Evolutionary conservation across 768 basidiomycete genomes (phyloP).

Genomic region (Crepidotus variabilis): DNA sequence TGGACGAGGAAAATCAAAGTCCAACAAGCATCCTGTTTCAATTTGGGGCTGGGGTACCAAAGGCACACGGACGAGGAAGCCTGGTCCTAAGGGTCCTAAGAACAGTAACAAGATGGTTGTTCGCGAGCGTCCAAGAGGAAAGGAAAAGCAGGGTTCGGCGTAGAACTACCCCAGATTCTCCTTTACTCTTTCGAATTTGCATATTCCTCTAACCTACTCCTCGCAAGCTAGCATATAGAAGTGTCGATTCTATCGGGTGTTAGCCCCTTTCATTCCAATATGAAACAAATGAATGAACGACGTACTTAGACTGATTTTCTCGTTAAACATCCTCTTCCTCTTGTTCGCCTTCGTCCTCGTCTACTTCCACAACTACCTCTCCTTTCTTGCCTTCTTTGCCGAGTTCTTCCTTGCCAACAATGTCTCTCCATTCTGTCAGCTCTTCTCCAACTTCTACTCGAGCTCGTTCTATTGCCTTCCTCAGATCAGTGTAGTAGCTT

Average conservation of each 20-base stretch:
- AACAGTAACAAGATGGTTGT: conserved; percentile 89
- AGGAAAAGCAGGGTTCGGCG: conserved; percentile 43
- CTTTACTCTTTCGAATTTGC: conserved; percentile 8
- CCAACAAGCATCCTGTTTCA: conserved; percentile 89
- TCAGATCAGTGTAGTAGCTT: conserved; percentile 49
- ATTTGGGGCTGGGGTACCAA: conserved; percentile 93
- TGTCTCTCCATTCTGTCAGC: conserved; percentile 72
- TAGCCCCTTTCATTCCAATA: no score
- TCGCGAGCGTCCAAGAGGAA: conserved; percentile 78
- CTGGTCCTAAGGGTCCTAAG: conserved; percentile 88
- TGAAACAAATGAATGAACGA: no score
- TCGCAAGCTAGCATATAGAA: not conserved
- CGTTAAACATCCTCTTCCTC: conserved; percentile 1
- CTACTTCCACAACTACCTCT: conserved; percentile 40
- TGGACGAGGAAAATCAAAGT: conserved; percentile 97
- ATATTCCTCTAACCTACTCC: no score
- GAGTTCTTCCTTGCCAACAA: conserved; percentile 61
- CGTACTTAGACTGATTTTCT: no score
- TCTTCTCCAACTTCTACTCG: conserved; percentile 58
- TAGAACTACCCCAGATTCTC: conserved; percentile 10
- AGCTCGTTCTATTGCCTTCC: conserved; percentile 46
- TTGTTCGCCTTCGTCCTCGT: conserved; percentile 16
- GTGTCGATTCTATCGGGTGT: not conserved
- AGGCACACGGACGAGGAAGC: conserved; percentile 89
- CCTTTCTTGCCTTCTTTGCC: conserved; percentile 50